A percentile compares a stretch with the other conserved stretches of the same genome.
Conservation (phyloP, 345 rosid genomes). For the Acer campestre region DNA sequence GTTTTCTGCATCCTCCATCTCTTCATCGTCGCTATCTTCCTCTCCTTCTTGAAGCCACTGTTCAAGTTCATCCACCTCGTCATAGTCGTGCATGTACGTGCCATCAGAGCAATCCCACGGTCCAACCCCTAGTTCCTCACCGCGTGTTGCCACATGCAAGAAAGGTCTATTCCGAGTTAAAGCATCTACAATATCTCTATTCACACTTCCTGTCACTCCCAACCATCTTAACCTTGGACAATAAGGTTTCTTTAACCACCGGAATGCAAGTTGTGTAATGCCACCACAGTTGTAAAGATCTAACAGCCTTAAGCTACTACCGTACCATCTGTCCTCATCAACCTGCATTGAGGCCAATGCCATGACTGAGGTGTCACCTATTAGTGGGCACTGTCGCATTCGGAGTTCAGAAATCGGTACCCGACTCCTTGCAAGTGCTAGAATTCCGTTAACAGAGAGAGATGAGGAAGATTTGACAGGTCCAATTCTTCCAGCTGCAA, state of each 20-base stretch:
- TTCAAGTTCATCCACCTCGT: conserved; percentile 59
- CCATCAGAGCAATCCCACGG: conserved; percentile 60
- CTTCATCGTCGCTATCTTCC: conserved; percentile 36
- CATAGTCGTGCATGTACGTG: conserved; percentile 44
- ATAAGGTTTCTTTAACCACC: conserved; percentile 86
- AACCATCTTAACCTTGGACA: conserved; percentile 89
- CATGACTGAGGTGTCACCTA: conserved; percentile 82
- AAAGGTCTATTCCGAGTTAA: conserved; percentile 73
- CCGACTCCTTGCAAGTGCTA: conserved; percentile 61
- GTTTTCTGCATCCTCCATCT: conserved; percentile 38
- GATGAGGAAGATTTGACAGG: conserved; percentile 74
- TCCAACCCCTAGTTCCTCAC: conserved; percentile 79
- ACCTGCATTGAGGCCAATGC: conserved; percentile 86
- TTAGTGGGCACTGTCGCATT: conserved; percentile 80
- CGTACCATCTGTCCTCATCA: conserved; percentile 63
- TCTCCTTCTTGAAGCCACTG: conserved; percentile 53
- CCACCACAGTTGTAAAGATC: conserved; percentile 82
- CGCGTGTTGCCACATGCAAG: conserved; percentile 65
- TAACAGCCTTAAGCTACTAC: conserved; percentile 60
- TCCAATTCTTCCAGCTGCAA: conserved; percentile 69
- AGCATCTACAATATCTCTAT: conserved; percentile 79
- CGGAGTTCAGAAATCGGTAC: conserved; percentile 72
- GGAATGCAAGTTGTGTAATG: conserved; percentile 70
- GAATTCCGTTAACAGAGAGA: conserved; percentile 71
- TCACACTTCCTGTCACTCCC: conserved; percentile 78